A percentile compares a stretch with the other conserved stretches of the same genome.
Evolutionary conservation across 768 basidiomycete species (phyloP).

Genomic region (Lenzites betulinus): DNA sequence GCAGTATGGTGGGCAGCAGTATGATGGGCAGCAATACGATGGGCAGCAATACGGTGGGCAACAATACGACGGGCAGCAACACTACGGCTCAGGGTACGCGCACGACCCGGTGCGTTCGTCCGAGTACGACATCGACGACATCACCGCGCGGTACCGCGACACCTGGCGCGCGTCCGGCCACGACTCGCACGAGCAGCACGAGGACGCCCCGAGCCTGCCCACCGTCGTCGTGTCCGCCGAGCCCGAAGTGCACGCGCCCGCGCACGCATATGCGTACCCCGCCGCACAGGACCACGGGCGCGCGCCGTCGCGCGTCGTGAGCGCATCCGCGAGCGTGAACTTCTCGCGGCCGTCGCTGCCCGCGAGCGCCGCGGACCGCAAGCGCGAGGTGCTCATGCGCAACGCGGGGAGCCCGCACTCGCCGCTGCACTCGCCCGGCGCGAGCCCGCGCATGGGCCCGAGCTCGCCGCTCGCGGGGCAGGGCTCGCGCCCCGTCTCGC

Average conservation of each 20-base stretch:
- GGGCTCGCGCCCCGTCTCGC: slow-evolving; percentile 7
- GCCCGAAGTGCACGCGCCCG: not conserved
- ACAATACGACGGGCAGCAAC: not conserved
- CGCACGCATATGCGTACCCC: slow-evolving; percentile 14
- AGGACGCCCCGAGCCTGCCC: slow-evolving; percentile 37
- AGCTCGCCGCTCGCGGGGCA: slow-evolving; percentile 1
- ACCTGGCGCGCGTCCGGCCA: slow-evolving; percentile 21
- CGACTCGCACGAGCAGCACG: slow-evolving; percentile 6
- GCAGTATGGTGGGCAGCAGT: not conserved
- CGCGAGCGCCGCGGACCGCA: slow-evolving; percentile 43
- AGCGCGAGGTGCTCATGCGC: slow-evolving; percentile 55
- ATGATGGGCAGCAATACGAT: not conserved
- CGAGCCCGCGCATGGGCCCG: not conserved
- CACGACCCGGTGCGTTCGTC: slow-evolving; percentile 21
- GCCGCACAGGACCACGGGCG: slow-evolving; percentile 31
- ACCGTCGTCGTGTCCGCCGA: slow-evolving; percentile 53
- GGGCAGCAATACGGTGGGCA: not conserved
- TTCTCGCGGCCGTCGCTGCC: slow-evolving; percentile 63
- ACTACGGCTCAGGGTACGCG: not conserved
- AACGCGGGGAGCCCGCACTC: slow-evolving; percentile 46
- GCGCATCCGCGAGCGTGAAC: slow-evolving; percentile 46
- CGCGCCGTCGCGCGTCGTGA: slow-evolving; percentile 43
- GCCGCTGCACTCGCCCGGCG: slow-evolving; percentile 11
- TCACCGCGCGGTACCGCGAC: slow-evolving; percentile 25
- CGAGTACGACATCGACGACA: slow-evolving; percentile 27